Evolutionary conservation across 768 basidiomycete species (phyloP), one percentile per base, ranked within the genome.

Genomic region (Tubosaeta brunneosetosa): DNA sequence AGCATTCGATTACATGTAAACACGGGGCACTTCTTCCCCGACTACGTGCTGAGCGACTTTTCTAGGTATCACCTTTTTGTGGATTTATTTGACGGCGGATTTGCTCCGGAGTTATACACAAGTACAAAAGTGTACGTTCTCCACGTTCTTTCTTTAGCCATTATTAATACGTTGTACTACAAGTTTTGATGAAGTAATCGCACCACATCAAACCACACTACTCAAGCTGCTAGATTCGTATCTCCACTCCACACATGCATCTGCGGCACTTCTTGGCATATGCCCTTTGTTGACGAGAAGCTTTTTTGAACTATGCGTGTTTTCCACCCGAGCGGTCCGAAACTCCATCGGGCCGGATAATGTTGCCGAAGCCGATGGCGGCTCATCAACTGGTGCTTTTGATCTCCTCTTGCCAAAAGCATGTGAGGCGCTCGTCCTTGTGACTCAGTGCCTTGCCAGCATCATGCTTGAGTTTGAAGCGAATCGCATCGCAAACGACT

Each of bases 211-310:
- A 66, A 91, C 85, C 4, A 88, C 82, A n/a, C 72, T 95, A 11
- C 80, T 97, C 52, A 94, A 94, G 68, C 74, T 95, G 14, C 73
- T 94, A 12, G 94, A 95, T 65, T 88, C 91, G 2, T 86, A 90
- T 63, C 73, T 93, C 49, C 86, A 90, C 56, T 77, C 82, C 12
- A 70, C 72, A 26, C 73, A 73, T 56, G 59, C 70, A 49, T 60
- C 62, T 49, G 27, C 55, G 44, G 67, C 73, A 17, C 76, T 81
- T 49, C 63, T 63, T 27, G 72, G 73, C 49, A 71, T 82, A 58
- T 74, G 74, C 48, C 78, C 77, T 9, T 83, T 90, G 73, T 70
- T 91, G 27, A 74, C 82, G n/a, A 73, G 71, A 32, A 67, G 75
- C 13, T 87, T 91, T 61, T 78, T 85, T 55, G 66, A 73, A n/a